phyloP scores from a whole-genome alignment of 257 asterid genomes.

The Echites panduratus region DNA sequence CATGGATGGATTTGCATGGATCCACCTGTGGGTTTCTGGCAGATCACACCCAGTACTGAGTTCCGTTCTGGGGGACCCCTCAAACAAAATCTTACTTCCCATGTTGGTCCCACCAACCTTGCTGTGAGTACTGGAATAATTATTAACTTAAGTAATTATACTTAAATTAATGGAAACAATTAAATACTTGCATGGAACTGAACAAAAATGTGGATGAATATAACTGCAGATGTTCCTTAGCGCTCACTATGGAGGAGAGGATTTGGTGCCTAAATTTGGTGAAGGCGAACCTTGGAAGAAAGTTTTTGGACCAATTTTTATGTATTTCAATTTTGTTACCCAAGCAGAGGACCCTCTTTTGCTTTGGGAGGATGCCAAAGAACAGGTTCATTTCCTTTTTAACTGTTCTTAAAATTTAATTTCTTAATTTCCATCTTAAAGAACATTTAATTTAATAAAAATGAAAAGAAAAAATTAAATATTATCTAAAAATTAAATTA shows the following conservation, averaged over 20 bases:
- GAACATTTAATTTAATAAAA: too few species aligned
- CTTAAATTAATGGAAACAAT: too few species aligned
- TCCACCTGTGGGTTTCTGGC: conserved; percentile 85
- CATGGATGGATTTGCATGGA: conserved; percentile 80
- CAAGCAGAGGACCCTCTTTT: conserved; percentile 33
- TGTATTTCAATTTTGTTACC: conserved; percentile 46
- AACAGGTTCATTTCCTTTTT: conserved; percentile 37
- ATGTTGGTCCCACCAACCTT: conserved; percentile 64
- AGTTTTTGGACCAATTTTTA: conserved; percentile 69
- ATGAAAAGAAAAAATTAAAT: too few species aligned
- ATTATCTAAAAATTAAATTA: too few species aligned
- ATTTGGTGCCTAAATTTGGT: conserved; percentile 44
- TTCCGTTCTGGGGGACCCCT: conserved; percentile 73
- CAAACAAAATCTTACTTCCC: conserved; percentile 74
- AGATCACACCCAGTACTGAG: conserved; percentile 67
- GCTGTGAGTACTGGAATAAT: conserved; percentile 56
- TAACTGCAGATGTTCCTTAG: conserved; percentile 46
- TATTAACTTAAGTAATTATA: background rate
- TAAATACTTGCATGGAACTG: too few species aligned
- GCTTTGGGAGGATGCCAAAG: conserved; percentile 65
- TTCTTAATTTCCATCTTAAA: too few species aligned
- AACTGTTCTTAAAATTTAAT: too few species aligned
- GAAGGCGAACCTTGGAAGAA: conserved; percentile 67
- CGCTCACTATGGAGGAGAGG: conserved; percentile 61
- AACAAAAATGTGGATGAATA: too few species aligned